phyloP scores from a whole-genome alignment of 73 alveolate species.

The Stentor roeselii region DNA sequence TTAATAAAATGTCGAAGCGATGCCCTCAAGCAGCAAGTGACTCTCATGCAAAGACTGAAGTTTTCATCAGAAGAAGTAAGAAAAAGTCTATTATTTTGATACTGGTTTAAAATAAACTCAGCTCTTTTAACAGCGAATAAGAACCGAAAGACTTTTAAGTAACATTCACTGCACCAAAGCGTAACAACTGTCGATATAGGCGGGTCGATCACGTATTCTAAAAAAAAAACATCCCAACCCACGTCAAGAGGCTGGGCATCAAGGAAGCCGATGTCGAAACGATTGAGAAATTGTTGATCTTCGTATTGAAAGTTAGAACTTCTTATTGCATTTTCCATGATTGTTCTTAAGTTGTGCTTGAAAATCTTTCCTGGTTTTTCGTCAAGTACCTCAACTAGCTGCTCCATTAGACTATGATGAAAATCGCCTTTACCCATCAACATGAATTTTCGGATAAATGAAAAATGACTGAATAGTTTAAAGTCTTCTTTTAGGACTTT shows the following conservation, averaged over 20 bases:
- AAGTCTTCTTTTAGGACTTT: conserved; percentile 64
- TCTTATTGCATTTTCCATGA: conserved; percentile 74
- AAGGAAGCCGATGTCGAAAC: conserved; percentile 84
- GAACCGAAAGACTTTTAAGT: conserved; percentile 83
- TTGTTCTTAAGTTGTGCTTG: conserved; percentile 77
- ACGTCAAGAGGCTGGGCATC: conserved; percentile 88
- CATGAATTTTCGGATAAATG: conserved; percentile 72
- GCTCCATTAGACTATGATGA: conserved; percentile 93
- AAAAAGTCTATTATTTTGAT: conserved; percentile 58
- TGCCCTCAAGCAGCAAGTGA: conserved; percentile 49
- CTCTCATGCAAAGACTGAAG: conserved; percentile 55
- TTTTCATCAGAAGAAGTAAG: conserved; percentile 43
- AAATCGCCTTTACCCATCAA: conserved; percentile 96
- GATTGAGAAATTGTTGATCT: conserved; percentile 75
- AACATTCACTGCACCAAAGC: conserved; percentile 71
- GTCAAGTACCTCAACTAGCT: conserved; percentile 73
- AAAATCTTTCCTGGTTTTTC: conserved; percentile 82
- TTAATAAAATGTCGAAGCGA: conserved; percentile 84
- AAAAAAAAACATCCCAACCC: conserved; percentile 97
- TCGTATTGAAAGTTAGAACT: conserved; percentile 74
- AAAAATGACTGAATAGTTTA: conserved; percentile 67
- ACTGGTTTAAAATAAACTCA: conserved; percentile 50
- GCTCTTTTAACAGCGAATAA: conserved; percentile 90
- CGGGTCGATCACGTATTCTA: conserved; percentile 91
- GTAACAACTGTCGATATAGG: conserved; percentile 89